A percentile compares a stretch with the other conserved stretches of the same genome.
Conservation (phyloP, 163 green algal species). For the Picocystis sp. region DNA sequence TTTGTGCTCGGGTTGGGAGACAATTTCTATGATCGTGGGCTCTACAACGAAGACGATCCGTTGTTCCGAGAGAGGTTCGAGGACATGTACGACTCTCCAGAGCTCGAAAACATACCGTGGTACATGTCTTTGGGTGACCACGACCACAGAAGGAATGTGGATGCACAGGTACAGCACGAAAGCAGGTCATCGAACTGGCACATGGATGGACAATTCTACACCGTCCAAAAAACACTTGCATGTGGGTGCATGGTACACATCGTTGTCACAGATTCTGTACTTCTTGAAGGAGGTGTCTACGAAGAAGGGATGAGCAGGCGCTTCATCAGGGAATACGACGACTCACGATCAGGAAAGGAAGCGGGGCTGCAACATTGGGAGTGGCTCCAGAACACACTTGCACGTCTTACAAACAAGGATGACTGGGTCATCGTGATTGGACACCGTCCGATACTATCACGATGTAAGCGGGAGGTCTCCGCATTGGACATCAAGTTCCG, state of each 20-base stretch:
- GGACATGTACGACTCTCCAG: neutral
- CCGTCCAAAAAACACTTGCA: neutral
- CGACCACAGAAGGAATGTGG: neutral
- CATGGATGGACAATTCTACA: constrained; percentile 5
- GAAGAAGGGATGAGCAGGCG: neutral
- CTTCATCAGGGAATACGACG: neutral
- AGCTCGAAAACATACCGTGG: neutral
- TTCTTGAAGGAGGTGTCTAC: neutral
- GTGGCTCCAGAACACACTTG: neutral
- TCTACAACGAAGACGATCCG: neutral
- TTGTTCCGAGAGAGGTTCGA: neutral
- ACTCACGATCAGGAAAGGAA: neutral
- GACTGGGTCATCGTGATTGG: constrained; percentile 2
- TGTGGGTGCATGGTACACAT: neutral
- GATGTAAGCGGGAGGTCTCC: neutral
- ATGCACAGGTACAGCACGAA: neutral
- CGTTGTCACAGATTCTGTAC: constrained; percentile 2
- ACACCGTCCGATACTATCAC: neutral
- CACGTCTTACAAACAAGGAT: no score
- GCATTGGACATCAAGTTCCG: neutral
- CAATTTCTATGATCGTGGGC: constrained; percentile 4
- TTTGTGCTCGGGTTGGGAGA: constrained; percentile 4
- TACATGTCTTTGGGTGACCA: constrained; percentile 6
- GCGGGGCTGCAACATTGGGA: neutral
- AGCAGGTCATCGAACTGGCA: neutral